phyloP scores from a whole-genome alignment of 805 yeast genomes.

The Wickerhamiella dianesei region DNA sequence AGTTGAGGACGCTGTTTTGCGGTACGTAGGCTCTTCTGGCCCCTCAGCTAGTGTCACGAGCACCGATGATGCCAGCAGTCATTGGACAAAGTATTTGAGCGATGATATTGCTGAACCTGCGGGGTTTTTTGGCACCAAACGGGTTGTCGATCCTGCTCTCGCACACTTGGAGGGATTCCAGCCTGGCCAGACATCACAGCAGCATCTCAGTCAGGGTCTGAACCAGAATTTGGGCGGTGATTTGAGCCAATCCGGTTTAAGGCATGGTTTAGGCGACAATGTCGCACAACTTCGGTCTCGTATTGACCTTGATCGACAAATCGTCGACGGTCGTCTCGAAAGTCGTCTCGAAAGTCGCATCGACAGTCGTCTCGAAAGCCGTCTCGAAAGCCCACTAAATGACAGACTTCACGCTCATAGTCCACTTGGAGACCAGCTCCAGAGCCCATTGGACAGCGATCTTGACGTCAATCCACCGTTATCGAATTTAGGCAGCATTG shows the following conservation, averaged over 20 bases:
- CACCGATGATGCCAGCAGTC: slow-evolving; percentile 3
- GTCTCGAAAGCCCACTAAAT: too few species aligned
- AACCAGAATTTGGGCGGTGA: background rate
- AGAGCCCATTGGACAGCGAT: too few species aligned
- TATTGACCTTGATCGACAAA: too few species aligned
- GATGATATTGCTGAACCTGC: slow-evolving; percentile 14
- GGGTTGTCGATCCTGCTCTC: background rate
- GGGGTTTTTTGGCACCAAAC: background rate
- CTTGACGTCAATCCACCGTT: too few species aligned
- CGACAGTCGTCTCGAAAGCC: too few species aligned
- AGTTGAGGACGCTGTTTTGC: slow-evolving; percentile 70
- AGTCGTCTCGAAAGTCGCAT: too few species aligned
- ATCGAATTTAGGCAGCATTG: background rate
- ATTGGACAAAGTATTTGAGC: slow-evolving; percentile 15
- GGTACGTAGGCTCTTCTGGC: slow-evolving; percentile 39
- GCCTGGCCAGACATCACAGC: background rate
- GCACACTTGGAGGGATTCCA: background rate
- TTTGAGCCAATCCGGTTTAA: background rate
- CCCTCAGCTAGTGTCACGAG: background rate
- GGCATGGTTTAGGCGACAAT: too few species aligned
- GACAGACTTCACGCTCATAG: too few species aligned
- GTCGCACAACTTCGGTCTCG: too few species aligned
- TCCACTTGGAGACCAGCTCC: too few species aligned
- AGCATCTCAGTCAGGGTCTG: background rate
- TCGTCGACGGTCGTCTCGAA: too few species aligned